phyloP scores from a whole-genome alignment of 352 stramenopile genomes.

The Nothophytophthora sp. region DNA sequence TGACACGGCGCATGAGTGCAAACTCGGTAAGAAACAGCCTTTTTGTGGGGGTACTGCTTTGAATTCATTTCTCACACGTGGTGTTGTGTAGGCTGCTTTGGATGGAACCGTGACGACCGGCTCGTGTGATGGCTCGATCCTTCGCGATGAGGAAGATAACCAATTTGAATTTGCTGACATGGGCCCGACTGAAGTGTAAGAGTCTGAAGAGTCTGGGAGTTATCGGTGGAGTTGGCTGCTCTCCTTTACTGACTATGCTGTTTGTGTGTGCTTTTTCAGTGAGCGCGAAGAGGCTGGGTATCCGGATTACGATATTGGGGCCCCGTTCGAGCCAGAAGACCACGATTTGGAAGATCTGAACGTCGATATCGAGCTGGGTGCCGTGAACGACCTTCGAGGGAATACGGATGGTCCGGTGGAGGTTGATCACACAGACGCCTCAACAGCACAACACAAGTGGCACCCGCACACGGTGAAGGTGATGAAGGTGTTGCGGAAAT shows the following conservation, averaged over 20 bases:
- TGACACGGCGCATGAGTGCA: conserved; percentile 73
- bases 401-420: conserved; percentile 49
- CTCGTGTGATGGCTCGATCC: conserved; percentile 31
- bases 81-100: conserved; percentile 21
- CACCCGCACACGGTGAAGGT: conserved; percentile 98
- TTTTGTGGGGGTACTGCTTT: neutral
- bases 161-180: conserved; percentile 45
- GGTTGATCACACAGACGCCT: conserved; percentile 30
- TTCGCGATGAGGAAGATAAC: conserved; percentile 44
- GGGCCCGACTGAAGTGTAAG: conserved; percentile 21
- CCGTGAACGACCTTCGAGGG: conserved; percentile 76
- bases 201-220: too few species aligned
- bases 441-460: conserved; percentile 93
- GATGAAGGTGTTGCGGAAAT: conserved; percentile 84
- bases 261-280: conserved; percentile 13
- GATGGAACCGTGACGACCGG: conserved; percentile 20
- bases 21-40: conserved; percentile 36
- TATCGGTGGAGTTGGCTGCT: neutral
- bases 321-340: conserved; percentile 48
- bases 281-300: conserved; percentile 39
- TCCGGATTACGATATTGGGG: conserved; percentile 58
- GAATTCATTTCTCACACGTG: conserved; percentile 2
- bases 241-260: neutral
- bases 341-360: conserved; percentile 66
- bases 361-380: conserved; percentile 81